phyloP scores from a whole-genome alignment of 179 eudicot species.

The Patellifolia procumbens region DNA sequence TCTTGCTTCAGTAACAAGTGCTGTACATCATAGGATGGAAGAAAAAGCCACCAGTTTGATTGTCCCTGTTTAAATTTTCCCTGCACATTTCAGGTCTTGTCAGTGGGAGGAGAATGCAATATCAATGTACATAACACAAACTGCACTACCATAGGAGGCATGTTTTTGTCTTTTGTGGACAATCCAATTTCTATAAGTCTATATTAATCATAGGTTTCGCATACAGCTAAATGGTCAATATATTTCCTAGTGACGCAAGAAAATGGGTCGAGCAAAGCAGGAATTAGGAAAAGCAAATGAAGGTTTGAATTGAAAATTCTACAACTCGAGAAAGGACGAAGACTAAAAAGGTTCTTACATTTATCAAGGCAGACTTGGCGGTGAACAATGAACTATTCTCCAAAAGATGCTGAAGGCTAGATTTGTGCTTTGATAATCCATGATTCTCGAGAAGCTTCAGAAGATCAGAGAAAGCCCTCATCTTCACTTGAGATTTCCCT shows the following conservation, averaged over 20 bases:
- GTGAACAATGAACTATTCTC: constrained; percentile 32
- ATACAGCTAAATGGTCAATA: no score
- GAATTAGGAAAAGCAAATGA: not conserved
- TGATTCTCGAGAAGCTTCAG: constrained; percentile 63
- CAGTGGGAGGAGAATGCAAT: constrained; percentile 1
- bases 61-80: constrained; percentile 42
- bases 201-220: not conserved
- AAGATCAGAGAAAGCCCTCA: constrained; percentile 71
- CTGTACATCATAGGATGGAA: constrained; percentile 72
- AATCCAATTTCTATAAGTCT: not conserved
- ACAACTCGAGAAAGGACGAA: not conserved
- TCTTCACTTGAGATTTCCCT: constrained; percentile 62
- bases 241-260: no score
- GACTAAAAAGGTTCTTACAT: constrained; percentile 25
- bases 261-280: not conserved
- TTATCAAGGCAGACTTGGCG: constrained; percentile 29
- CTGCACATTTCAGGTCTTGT: constrained; percentile 34
- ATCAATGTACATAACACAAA: not conserved
- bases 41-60: constrained; percentile 69
- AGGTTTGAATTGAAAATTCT: not conserved
- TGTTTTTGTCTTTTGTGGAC: not conserved
- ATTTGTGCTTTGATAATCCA: constrained; percentile 79
- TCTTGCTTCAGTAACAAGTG: constrained; percentile 66
- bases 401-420: constrained; percentile 34
- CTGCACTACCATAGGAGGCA: not conserved